Conservation (phyloP, 345 rosid genomes). For the Schrenkiella parvula region DNA sequence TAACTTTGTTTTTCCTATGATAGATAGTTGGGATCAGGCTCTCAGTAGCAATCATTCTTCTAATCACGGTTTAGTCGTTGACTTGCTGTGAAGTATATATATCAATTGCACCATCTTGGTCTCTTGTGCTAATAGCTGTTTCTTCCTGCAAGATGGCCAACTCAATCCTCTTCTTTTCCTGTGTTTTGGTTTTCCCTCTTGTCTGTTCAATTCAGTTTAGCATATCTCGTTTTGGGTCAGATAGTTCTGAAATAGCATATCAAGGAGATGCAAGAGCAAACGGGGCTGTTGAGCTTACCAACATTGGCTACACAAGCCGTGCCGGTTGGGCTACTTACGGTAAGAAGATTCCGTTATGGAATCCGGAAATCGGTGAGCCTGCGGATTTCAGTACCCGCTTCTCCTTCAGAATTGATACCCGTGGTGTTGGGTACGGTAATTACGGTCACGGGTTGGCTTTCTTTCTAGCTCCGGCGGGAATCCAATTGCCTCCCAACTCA, state of each 20-base stretch:
- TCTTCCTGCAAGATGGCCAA: slow-evolving; percentile 1
- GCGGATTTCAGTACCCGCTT: slow-evolving; percentile 29
- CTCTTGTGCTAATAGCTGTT: background rate
- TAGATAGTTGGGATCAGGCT: background rate
- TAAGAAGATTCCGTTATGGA: slow-evolving; percentile 17
- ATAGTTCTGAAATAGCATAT: slow-evolving; percentile 8
- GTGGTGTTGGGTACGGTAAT: background rate
- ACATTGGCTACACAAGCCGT: slow-evolving; percentile 16
- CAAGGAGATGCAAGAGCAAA: slow-evolving; percentile 29
- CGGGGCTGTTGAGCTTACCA: slow-evolving; percentile 25
- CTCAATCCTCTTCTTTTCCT: slow-evolving; percentile 7
- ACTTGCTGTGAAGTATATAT: slow-evolving; percentile 16
- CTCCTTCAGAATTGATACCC: slow-evolving; percentile 30
- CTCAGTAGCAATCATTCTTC: background rate
- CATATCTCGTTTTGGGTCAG: slow-evolving; percentile 3
- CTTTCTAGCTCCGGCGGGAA: slow-evolving; percentile 33
- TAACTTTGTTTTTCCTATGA: background rate
- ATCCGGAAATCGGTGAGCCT: background rate
- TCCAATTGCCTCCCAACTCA: slow-evolving; percentile 36
- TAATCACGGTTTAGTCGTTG: slow-evolving; percentile 9
- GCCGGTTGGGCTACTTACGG: slow-evolving; percentile 30
- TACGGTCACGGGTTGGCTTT: slow-evolving; percentile 29
- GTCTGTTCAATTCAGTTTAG: slow-evolving; percentile 14
- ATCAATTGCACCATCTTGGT: background rate
- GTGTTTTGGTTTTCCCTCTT: slow-evolving; percentile 14